Evolutionary conservation across 805 yeast species (phyloP).

Genomic region (Metschnikowia cerradonensis): DNA sequence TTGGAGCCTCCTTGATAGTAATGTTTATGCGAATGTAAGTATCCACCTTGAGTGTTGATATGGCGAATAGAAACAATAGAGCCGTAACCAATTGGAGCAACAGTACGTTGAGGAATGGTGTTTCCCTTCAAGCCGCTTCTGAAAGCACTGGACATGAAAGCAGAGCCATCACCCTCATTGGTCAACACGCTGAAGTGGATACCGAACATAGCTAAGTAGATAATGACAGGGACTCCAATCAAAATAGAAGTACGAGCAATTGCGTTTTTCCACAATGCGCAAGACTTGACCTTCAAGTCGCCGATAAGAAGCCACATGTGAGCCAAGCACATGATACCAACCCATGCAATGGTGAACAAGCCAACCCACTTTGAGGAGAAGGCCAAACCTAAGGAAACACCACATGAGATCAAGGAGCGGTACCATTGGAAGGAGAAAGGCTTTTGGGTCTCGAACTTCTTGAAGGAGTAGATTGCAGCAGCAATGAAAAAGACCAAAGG

Average conservation of each 20-base stretch:
- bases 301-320: conserved; percentile 72
- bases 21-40: conserved; percentile 75
- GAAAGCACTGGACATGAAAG: conserved; percentile 71
- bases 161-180: conserved; percentile 67
- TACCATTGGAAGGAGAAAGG: conserved; percentile 60
- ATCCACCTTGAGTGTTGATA: conserved; percentile 69
- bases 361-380: conserved; percentile 83
- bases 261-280: conserved; percentile 44
- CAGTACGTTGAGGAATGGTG: conserved; percentile 53
- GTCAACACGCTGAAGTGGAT: conserved; percentile 57
- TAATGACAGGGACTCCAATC: conserved; percentile 52
- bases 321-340: conserved; percentile 56
- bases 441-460: conserved; percentile 59
- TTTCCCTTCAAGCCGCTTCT: conserved; percentile 60
- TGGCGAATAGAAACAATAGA: conserved; percentile 67
- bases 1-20: conserved; percentile 73
- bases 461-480: conserved; percentile 58
- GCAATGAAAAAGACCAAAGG: conserved; percentile 78
- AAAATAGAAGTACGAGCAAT: conserved; percentile 49
- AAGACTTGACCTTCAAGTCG: conserved; percentile 53
- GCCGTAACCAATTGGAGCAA: conserved; percentile 69
- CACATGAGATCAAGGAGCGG: conserved; percentile 58
- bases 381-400: conserved; percentile 69
- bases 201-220: conserved; percentile 58
- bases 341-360: conserved; percentile 74